Evolutionary conservation across 2,329 filamentous ascomycete species (phyloP), one percentile per base, ranked within the genome.

Genomic region (Bipolaris bicolor): DNA sequence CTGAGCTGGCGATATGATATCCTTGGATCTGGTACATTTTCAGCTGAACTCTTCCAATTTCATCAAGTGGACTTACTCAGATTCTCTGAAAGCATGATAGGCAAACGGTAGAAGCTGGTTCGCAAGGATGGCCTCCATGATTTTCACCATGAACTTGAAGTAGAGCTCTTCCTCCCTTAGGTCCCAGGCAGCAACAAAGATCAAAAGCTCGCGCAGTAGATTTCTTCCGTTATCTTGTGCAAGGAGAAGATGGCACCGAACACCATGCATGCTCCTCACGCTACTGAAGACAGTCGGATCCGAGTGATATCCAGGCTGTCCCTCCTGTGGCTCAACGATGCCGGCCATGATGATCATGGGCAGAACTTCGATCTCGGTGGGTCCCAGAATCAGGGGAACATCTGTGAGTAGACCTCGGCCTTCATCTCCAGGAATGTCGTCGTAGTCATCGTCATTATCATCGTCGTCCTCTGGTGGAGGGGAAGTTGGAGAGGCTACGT

Each of bases 311-410:
- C 88, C 89, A 11, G 84, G 84, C 86, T 62, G 72, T 10, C 90
- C 89, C 58, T 90, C 90, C 57, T 86, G 83, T n/a, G 87, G 88
- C 68, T 96, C 91, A 20, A 97, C 87, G 51, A 98, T 96, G 61
- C 93, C 96, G 13, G 91, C 93, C 80, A 97, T 97, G 68, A 98
- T 89, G 58, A 97, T 96, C 93, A 97, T 97, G 53, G 96, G 94
- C 51, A 98, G 80, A 5, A 95, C 93, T 76, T 98, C 94, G 52
- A 97, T 97, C 77, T 98, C 94, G 54, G 92, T 93, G 0, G 94
- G 94, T 41, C 96, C 93, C 29, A 98, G 82, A 36, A 97, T 96
- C 64, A 98, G 90, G 29, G 94, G 94, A 11, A 98, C 92, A 74
- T 98, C 94, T 0, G 94, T 97, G 53, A 98, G 80, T 13, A 98